Evolutionary conservation across 176 grass and related monocot species (phyloP).

Genomic region (Eragrostis curvula): DNA sequence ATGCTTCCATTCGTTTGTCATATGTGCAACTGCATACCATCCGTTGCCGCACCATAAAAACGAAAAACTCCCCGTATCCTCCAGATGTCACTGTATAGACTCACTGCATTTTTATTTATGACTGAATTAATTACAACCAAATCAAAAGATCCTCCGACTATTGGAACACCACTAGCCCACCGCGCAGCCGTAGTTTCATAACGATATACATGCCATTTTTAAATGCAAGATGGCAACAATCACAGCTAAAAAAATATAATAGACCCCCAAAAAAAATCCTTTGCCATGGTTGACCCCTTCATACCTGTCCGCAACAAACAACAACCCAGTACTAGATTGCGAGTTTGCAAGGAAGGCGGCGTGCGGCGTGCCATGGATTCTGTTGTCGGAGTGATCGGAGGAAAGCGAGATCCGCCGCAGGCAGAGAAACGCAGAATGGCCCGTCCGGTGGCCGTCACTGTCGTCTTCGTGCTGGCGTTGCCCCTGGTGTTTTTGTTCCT

Average conservation of each 20-base stretch:
- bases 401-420: neutral
- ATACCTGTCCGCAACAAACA: neutral
- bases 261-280: neutral
- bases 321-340: neutral
- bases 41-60: neutral
- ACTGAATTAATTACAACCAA: neutral
- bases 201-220: slow-evolving; percentile 15
- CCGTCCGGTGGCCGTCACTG: neutral
- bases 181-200: neutral
- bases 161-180: neutral
- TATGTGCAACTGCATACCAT: neutral
- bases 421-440: slow-evolving; percentile 16
- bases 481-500: slow-evolving; percentile 32
- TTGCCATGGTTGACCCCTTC: slow-evolving; percentile 35
- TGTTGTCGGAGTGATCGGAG: neutral
- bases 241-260: neutral
- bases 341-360: neutral
- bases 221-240: neutral
- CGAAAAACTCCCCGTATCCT: neutral
- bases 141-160: neutral
- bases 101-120: neutral
- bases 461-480: slow-evolving; percentile 28
- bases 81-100: neutral
- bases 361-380: slow-evolving; percentile 1
- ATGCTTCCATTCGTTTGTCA: neutral